Conservation (phyloP, 2,329 filamentous ascomycete genomes). For the Alternaria brassicae region DNA sequence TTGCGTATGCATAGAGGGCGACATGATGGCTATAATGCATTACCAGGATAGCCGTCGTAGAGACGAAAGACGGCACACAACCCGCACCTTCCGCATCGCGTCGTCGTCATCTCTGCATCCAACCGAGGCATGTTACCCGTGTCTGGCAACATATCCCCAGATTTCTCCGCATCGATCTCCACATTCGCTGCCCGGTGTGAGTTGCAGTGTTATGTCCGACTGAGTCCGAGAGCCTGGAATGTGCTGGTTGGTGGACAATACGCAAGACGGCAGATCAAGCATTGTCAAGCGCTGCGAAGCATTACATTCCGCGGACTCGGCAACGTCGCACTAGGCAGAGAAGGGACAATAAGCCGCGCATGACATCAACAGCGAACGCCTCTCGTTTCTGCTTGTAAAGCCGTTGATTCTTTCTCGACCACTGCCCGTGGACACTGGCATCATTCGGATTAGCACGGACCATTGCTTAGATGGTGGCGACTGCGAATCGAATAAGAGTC, state of each 20-base stretch:
- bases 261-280: constrained; percentile 1
- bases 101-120: constrained; percentile 12
- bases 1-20: background rate
- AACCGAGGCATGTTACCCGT: constrained; percentile 11
- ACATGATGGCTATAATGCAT: background rate
- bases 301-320: constrained; percentile 1
- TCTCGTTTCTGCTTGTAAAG: background rate
- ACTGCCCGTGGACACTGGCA: background rate
- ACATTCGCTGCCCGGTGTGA: background rate
- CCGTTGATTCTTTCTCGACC: background rate
- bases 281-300: constrained; percentile 3
- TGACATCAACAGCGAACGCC: background rate
- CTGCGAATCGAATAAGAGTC: background rate
- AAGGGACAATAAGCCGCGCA: background rate
- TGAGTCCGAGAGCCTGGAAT: background rate
- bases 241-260: background rate
- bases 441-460: background rate
- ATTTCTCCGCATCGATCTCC: constrained; percentile 4
- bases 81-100: background rate
- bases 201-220: background rate
- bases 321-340: constrained; percentile 2
- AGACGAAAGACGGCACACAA: background rate
- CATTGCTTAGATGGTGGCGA: background rate
- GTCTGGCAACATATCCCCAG: constrained; percentile 2
- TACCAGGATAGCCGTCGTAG: background rate